Base-by-base conservation (phyloP, 495 filamentous ascomycete species). In the Tuber brumale region DNA sequence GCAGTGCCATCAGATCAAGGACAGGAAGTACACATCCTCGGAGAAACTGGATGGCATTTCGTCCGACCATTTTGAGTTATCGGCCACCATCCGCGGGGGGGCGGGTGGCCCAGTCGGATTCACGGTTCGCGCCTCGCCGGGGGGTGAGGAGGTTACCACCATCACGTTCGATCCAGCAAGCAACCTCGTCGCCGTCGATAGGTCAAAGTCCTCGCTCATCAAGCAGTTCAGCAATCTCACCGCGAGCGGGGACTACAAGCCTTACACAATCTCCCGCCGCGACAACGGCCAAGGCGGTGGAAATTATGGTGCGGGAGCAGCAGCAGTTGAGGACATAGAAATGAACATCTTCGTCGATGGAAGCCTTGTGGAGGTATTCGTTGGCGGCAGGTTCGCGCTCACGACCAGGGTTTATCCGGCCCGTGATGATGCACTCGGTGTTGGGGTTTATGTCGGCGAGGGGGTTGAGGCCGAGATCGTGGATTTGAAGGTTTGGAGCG, bases 311-410 rank as follows among this genome's bases (percentile, higher is more conserved):
- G 41, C 76, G 9, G 84, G 85, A 69, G 37, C 37, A 39, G 80
- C 77, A 3, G 77, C 85, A 16, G 43, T 80, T 2, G 70, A 86
- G 39, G 83, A 82, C 37, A 35, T 66, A 66, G 27, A 66, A 35
- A 66, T 35, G 57, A 35, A 35, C 57, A 83, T 86, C 14, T 85
- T 84, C 69, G 83, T 86, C 12, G 85, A 86, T 43, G 84, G 83
- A 45, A 83, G 82, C 2, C 75, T 86, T 72, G 74, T 86, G 0
- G 85, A 86, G 75, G 81, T 86, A 6, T 85, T 84, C 48, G 85
- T 81, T 0, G 86, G 86, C 72, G 85, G 84, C 46, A 80, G 85
- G 42, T 86, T 86, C 27, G 83, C 83, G 0, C 71, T 86, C 12
- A 82, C 84, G 12, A 81, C 84, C 2, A 76, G 83, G 45, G 75